Conservation (phyloP, 78 protist species). For the Dictyostelium purpureum region DNA sequence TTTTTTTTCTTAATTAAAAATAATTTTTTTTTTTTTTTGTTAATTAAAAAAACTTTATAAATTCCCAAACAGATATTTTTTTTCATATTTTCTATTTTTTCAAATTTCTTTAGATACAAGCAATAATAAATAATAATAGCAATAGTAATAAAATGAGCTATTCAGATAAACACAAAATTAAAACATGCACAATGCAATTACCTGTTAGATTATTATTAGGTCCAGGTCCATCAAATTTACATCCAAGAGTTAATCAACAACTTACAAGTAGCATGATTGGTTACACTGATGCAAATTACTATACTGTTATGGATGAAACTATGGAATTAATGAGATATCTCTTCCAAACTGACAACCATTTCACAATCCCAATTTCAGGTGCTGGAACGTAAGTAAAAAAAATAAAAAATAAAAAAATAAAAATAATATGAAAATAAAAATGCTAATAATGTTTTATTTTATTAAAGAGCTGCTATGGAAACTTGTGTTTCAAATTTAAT, state of each 20-base stretch:
- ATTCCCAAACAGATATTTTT: neutral
- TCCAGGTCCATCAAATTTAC: constrained; percentile 85
- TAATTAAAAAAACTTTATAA: too few species aligned
- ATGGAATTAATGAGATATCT: constrained; percentile 76
- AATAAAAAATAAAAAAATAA: too few species aligned
- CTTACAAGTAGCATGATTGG: constrained; percentile 64
- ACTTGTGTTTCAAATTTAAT: constrained; percentile 59
- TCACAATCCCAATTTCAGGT: constrained; percentile 82
- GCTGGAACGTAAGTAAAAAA: constrained; percentile 71
- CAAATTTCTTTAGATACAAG: too few species aligned
- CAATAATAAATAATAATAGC: neutral
- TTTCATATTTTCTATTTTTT: too few species aligned
- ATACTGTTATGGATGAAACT: constrained; percentile 79
- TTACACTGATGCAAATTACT: constrained; percentile 67
- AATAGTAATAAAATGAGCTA: neutral
- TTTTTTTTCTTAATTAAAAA: neutral
- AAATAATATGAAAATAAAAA: neutral
- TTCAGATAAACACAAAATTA: constrained; percentile 20
- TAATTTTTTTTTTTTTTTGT: too few species aligned
- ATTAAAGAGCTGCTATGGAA: constrained; percentile 82
- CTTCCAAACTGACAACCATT: constrained; percentile 81
- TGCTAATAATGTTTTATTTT: neutral
- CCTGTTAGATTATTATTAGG: constrained; percentile 78
- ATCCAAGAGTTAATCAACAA: constrained; percentile 74
- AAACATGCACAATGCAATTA: neutral